Base-by-base conservation (phyloP, 345 rosid species). In the Salix brachista region DNA sequence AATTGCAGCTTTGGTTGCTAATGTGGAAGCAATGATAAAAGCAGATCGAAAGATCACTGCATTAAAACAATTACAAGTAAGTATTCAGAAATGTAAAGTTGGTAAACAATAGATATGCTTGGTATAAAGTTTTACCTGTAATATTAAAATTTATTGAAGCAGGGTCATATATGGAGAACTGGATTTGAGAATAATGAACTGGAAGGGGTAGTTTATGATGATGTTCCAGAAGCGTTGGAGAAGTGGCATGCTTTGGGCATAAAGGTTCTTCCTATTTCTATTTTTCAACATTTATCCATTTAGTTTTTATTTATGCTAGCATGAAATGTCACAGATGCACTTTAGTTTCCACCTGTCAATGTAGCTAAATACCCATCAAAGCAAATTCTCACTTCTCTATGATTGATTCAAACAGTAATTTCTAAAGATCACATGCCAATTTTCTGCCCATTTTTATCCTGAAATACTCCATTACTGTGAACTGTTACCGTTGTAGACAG, bases 101-200 rank as follows among this genome's bases (percentile, higher is more conserved):
- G 32, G 41, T 12, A 65, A 25, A 25, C 61, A 65, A 17, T 44
- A 21, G 41, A 41, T 44, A 71, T 67, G 32, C 30, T 48, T 65
- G 34, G 16, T 36, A 3, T 69, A 23, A 34, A 77, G 39, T 46
- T 58, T 69, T 67, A 34, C 52, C 50, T 42, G 36, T 74, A 26
- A 74, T 50, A 25, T 65, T 78, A 60, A 70, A 67, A 23, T 41
- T 58, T 69, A 36, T 52, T 36, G 37, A 30, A 76, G 77, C 87
- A 96, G 99, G 99, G 99, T 79, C 98, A 96, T 86, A 87, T 96
- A 81, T 96, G 99, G 99, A 87, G 79, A 81, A 96, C 99, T 0
- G 99, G 99, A 23, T 96, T 85, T 61, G 81, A 86, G 72, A 88
- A 84, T 69, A 85, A 87, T 72, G 99, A 96, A 80, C 80, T 96